Evolutionary conservation across 225 moss, liverwort and hornwort genomes (phyloP).

Genomic region (Lunularia cruciata): DNA sequence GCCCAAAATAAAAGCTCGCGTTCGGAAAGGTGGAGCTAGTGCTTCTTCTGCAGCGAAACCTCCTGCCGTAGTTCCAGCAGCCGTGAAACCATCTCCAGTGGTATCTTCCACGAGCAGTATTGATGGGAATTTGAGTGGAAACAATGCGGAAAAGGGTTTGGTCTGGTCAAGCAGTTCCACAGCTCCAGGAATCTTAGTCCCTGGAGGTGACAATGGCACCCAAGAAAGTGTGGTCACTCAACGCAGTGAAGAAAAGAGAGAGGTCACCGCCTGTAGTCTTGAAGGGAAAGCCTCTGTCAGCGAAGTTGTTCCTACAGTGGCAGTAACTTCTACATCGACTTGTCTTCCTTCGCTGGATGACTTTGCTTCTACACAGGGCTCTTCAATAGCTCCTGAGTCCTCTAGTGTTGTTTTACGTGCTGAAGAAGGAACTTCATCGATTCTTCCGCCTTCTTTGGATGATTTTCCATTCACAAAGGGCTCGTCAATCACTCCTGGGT

Average conservation of each 20-base stretch:
- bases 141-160: neutral
- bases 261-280: too few species aligned
- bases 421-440: neutral
- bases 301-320: neutral
- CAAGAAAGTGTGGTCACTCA: neutral
- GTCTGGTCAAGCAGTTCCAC: neutral
- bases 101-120: neutral
- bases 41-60: constrained; percentile 3
- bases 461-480: too few species aligned
- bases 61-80: neutral
- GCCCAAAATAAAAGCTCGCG: constrained; percentile 48
- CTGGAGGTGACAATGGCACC: neutral
- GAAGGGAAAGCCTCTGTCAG: neutral
- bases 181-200: neutral
- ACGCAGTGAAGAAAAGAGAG: too few species aligned
- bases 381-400: neutral
- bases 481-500: too few species aligned
- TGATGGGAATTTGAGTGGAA: neutral
- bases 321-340: neutral
- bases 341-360: neutral
- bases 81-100: constrained; percentile 8
- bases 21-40: constrained; percentile 31
- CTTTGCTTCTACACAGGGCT: neutral
- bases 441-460: too few species aligned
- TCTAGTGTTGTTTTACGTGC: neutral